Conservation (phyloP, 2,329 filamentous ascomycete genomes). For the Aspergillus flavus region DNA sequence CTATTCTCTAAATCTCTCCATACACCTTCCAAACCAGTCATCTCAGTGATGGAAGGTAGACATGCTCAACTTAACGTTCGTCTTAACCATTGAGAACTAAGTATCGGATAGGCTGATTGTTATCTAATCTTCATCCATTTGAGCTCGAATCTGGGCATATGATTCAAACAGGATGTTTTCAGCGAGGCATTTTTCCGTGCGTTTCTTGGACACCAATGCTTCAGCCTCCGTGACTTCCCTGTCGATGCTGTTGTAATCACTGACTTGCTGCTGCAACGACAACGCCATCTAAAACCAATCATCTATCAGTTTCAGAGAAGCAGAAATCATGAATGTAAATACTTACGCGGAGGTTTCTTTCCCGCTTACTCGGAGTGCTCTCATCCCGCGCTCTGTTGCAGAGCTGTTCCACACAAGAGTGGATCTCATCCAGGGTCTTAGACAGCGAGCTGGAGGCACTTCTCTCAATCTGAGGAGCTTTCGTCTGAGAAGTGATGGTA, state of each 20-base stretch:
- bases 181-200: slow-evolving; percentile 10
- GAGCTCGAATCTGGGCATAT: slow-evolving; percentile 12
- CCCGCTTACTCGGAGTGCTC: slow-evolving; percentile 11
- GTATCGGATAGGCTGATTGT: background rate
- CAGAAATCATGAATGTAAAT: background rate
- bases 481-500: background rate
- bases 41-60: background rate
- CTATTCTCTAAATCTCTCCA: too few species aligned
- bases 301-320: background rate
- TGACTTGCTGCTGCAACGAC: slow-evolving; percentile 20
- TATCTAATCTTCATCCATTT: slow-evolving; percentile 17
- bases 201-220: slow-evolving; percentile 11
- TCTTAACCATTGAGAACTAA: background rate
- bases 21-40: background rate
- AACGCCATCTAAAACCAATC: slow-evolving; percentile 17
- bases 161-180: slow-evolving; percentile 11
- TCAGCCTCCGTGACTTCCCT: slow-evolving; percentile 17
- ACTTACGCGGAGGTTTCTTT: slow-evolving; percentile 23
- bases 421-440: slow-evolving; percentile 7
- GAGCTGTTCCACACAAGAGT: slow-evolving; percentile 14
- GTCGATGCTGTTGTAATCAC: slow-evolving; percentile 15
- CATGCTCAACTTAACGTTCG: background rate
- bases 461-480: background rate
- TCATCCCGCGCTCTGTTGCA: slow-evolving; percentile 16
- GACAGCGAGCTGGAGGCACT: background rate